Percentiles rank a stretch among this genome's conserved stretches.
Evolutionary conservation across 306 rosid genomes (phyloP).

Genomic region (Morella rubra): DNA sequence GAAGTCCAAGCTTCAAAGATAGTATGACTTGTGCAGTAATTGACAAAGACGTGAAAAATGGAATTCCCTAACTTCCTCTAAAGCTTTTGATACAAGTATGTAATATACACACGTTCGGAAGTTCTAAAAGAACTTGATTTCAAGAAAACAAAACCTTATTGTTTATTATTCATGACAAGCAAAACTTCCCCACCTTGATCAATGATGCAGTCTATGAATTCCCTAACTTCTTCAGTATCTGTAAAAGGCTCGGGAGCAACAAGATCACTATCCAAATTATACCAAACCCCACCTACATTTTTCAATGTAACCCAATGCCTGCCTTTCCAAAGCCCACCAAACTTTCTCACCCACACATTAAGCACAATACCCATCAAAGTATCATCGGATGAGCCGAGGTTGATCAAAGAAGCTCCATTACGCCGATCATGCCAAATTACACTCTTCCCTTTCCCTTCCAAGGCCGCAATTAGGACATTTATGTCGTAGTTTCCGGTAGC

Average conservation of each 20-base stretch:
- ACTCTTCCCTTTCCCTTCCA: slow-evolving; percentile 72
- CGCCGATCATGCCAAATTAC: slow-evolving; percentile 79
- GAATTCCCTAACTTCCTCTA: slow-evolving; percentile 14
- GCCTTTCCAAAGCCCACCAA: slow-evolving; percentile 75
- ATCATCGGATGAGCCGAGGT: slow-evolving; percentile 59
- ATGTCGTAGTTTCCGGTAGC: slow-evolving; percentile 89
- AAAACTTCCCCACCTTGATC: slow-evolving; percentile 69
- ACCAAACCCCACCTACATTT: slow-evolving; percentile 67
- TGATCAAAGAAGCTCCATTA: slow-evolving; percentile 60
- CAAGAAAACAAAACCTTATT: slow-evolving; percentile 32
- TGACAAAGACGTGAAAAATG: slow-evolving; percentile 6
- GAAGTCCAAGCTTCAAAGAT: not conserved
- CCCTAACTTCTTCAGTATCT: slow-evolving; percentile 45
- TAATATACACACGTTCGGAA: not conserved
- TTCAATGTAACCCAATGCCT: slow-evolving; percentile 86
- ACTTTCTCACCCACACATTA: slow-evolving; percentile 59
- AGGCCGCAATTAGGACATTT: slow-evolving; percentile 77
- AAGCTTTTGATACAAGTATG: slow-evolving; percentile 24
- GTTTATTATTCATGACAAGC: slow-evolving; percentile 64
- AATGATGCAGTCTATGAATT: slow-evolving; percentile 60
- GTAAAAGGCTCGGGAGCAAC: slow-evolving; percentile 53
- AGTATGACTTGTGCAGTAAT: slow-evolving; percentile 1
- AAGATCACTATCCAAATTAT: slow-evolving; percentile 88
- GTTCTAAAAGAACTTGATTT: slow-evolving; percentile 1
- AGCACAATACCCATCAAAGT: slow-evolving; percentile 82